phyloP scores from a whole-genome alignment of 306 rosid species.

The Vigna trinervia region DNA sequence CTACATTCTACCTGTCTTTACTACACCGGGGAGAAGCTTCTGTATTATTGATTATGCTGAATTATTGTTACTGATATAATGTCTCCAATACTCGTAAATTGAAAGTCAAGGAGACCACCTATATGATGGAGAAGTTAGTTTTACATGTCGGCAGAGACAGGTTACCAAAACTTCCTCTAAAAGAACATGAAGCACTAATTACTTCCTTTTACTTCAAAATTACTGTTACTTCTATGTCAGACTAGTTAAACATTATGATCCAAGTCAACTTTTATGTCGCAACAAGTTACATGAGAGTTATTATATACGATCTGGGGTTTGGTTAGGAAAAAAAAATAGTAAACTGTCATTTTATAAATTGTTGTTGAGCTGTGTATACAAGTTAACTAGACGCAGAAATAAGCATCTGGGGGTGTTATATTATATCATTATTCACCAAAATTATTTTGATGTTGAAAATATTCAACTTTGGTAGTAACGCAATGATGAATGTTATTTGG shows the following conservation, averaged over 20 bases:
- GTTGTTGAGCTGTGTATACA: not conserved
- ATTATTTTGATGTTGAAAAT: slow-evolving; percentile 3
- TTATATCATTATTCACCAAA: slow-evolving; percentile 17
- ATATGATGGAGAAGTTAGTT: slow-evolving; percentile 52
- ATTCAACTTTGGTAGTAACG: slow-evolving; percentile 38
- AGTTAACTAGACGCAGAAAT: not conserved
- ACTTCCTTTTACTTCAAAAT: slow-evolving; percentile 72
- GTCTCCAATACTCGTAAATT: slow-evolving; percentile 69
- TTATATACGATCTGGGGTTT: slow-evolving; percentile 4
- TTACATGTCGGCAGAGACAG: slow-evolving; percentile 50
- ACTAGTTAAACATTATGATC: slow-evolving; percentile 48
- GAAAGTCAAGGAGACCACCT: slow-evolving; percentile 68
- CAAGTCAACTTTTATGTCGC: slow-evolving; percentile 57
- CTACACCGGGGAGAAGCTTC: slow-evolving; percentile 50
- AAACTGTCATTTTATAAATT: too few relatives aligned
- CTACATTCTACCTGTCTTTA: slow-evolving; percentile 31
- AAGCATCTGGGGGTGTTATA: not conserved
- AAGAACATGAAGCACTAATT: slow-evolving; percentile 72
- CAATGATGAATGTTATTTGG: slow-evolving; percentile 40
- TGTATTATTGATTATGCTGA: slow-evolving; percentile 44
- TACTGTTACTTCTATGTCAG: slow-evolving; percentile 52
- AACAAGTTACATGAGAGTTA: slow-evolving; percentile 46
- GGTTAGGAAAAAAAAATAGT: too few relatives aligned
- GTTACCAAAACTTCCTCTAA: slow-evolving; percentile 59
- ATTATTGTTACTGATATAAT: slow-evolving; percentile 58